Conservation (phyloP, 1,139 yeast genomes). For the Protomyces pachydermus region DNA sequence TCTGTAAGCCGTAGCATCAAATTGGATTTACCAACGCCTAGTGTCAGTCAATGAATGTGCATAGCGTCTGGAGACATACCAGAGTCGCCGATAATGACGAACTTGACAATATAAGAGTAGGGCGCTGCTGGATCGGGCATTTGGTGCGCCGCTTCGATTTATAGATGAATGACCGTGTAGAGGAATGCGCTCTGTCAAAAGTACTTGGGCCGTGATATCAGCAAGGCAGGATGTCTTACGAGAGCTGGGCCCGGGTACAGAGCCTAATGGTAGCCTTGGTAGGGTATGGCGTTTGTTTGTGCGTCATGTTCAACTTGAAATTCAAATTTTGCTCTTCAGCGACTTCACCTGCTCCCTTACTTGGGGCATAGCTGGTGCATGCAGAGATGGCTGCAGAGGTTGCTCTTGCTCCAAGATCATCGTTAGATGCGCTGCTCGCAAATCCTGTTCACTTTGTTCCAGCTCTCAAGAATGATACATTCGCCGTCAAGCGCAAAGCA, state of each 20-base stretch:
- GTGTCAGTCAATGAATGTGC: background rate
- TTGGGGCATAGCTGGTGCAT: background rate
- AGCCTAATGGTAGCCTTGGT: no score
- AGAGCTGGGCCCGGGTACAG: no score
- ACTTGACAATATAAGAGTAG: conserved; percentile 47
- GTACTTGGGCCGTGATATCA: no score
- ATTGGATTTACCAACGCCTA: conserved; percentile 44
- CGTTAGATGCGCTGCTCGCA: background rate
- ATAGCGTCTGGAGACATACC: conserved; percentile 34
- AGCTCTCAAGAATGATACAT: background rate
- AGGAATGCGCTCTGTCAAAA: no score
- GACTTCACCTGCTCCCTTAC: no score
- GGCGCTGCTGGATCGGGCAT: conserved; percentile 29
- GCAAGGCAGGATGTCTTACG: no score
- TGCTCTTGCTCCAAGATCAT: background rate
- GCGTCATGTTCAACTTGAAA: no score
- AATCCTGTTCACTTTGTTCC: background rate
- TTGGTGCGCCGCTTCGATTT: background rate
- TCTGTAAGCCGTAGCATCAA: conserved; percentile 45
- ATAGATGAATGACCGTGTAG: no score
- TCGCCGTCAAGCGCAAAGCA: background rate
- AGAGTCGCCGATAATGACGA: conserved; percentile 47
- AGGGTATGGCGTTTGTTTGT: no score
- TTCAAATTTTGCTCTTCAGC: no score
- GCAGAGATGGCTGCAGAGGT: background rate